Conservation (phyloP, 176 grass and related monocot species). For the Bonia amplexicaulis region DNA sequence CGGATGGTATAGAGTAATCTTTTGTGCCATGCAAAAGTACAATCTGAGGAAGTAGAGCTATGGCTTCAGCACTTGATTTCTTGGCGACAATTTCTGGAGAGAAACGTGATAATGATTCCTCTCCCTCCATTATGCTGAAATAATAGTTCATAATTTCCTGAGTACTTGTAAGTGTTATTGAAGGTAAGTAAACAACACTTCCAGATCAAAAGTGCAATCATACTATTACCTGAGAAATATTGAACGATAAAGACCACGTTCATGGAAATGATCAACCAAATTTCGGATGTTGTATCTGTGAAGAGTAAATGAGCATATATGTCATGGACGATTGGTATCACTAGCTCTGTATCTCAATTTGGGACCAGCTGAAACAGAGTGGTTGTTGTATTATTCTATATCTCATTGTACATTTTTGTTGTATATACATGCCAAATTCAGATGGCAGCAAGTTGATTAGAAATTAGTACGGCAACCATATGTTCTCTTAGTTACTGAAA, state of each 20-base stretch:
- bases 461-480: too few relatives aligned
- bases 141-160: not conserved
- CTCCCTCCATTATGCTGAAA: conserved; percentile 98
- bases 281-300: conserved; percentile 69
- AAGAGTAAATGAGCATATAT: not conserved
- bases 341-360: not conserved
- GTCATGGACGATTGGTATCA: not conserved
- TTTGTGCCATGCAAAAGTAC: conserved; percentile 85
- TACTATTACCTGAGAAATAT: conserved; percentile 82
- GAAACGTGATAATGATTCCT: conserved; percentile 51
- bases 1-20: conserved; percentile 89
- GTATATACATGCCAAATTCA: too few relatives aligned
- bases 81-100: conserved; percentile 71
- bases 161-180: not conserved
- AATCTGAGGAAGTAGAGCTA: conserved; percentile 69
- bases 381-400: not conserved
- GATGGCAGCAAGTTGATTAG: too few relatives aligned
- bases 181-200: not conserved
- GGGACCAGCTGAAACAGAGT: not conserved
- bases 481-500: too few relatives aligned
- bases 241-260: conserved; percentile 77
- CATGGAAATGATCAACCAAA: conserved; percentile 88
- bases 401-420: too few relatives aligned
- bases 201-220: not conserved
- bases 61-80: conserved; percentile 49